These are phyloP conservation scores for Lablab purpureus DNA, from an alignment of 306 rosid species.

Conservation along the genomic window DNA sequence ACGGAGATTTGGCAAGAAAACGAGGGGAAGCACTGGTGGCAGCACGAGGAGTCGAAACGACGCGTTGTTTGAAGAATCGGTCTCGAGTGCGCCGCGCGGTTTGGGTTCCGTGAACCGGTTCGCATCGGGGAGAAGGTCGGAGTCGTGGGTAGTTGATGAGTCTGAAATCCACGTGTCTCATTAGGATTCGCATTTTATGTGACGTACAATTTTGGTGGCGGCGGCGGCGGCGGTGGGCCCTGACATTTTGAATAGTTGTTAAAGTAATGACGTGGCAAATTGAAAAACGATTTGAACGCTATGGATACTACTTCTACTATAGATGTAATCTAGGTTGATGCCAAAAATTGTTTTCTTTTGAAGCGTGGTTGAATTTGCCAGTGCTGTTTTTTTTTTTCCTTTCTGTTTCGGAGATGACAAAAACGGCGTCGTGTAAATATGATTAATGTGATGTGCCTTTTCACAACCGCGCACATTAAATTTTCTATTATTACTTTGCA, in stretches of 20 bases:
- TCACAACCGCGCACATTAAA: too few species aligned
- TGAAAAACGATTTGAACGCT: constrained; percentile 57
- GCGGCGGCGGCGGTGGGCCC: constrained; percentile 6
- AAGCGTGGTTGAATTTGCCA: too few species aligned
- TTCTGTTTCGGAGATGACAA: too few species aligned
- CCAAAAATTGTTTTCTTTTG: too few species aligned
- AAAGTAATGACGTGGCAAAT: constrained; percentile 64
- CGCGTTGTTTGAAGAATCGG: constrained; percentile 53
- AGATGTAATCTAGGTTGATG: too few species aligned
- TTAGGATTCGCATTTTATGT: neutral
- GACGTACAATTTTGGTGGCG: neutral
- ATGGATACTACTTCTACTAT: neutral
- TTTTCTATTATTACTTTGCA: too few species aligned
- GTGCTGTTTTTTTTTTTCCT: too few species aligned
- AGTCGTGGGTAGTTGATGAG: constrained; percentile 61
- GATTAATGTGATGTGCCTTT: too few species aligned
- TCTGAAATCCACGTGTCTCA: constrained; percentile 45
- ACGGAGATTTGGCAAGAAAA: constrained; percentile 19
- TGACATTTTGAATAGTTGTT: constrained; percentile 35
- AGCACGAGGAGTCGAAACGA: constrained; percentile 36
- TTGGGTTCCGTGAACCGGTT: constrained; percentile 74
- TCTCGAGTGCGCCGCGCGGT: constrained; percentile 63
- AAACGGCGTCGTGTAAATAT: too few species aligned
- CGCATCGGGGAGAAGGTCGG: constrained; percentile 84
- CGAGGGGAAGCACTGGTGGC: constrained; percentile 18